Conservation (phyloP, 352 stramenopile species). For the Pythium graminicola region DNA sequence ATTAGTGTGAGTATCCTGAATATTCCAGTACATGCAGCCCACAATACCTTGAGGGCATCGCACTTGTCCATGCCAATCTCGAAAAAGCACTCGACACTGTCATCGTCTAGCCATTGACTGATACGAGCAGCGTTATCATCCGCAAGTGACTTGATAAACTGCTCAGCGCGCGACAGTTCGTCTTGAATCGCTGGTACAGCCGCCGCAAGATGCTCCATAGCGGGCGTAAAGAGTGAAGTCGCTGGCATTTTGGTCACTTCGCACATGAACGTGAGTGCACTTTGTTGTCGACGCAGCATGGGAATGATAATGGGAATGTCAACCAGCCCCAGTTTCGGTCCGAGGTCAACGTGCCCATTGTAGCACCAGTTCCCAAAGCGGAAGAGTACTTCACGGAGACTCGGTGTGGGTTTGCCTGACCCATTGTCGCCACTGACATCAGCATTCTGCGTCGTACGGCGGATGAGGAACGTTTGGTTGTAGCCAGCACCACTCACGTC, state of each 20-base stretch:
- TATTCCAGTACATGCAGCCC: not conserved
- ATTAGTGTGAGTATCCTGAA: not conserved
- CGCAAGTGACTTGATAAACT: constrained; percentile 65
- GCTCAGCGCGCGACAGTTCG: constrained; percentile 79
- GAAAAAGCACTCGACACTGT: constrained; percentile 89
- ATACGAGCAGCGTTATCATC: constrained; percentile 41
- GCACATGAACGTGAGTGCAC: constrained; percentile 89
- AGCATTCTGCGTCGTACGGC: constrained; percentile 36
- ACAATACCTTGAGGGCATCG: constrained; percentile 22
- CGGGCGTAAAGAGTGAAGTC: constrained; percentile 82
- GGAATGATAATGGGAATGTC: constrained; percentile 94
- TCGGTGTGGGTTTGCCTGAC: constrained; percentile 23
- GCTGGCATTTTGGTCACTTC: constrained; percentile 86
- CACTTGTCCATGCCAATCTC: constrained; percentile 82
- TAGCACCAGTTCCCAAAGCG: constrained; percentile 95
- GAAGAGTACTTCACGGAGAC: constrained; percentile 90
- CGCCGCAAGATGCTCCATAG: constrained; percentile 83
- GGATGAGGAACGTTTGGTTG: constrained; percentile 83
- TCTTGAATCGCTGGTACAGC: constrained; percentile 80
- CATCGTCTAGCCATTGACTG: constrained; percentile 86
- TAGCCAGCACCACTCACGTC: constrained; percentile 75
- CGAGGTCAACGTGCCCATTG: constrained; percentile 89
- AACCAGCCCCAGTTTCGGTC: constrained; percentile 77
- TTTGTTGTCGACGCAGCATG: constrained; percentile 90
- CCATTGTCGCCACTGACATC: not conserved